Evolutionary conservation across 306 rosid genomes (phyloP).

Genomic region (Castanea sativa): DNA sequence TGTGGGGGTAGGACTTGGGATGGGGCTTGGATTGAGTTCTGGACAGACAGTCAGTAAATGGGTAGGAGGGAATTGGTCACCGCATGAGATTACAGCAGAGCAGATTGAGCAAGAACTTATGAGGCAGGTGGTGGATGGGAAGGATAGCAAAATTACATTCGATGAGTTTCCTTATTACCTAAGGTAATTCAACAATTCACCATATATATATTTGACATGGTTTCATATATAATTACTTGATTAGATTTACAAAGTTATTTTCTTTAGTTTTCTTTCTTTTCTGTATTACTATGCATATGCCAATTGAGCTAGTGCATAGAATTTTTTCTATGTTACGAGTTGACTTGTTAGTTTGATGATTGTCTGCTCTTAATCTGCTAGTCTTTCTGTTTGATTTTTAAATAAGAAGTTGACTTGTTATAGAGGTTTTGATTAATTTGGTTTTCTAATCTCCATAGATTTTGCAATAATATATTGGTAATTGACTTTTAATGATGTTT

Average conservation of each 20-base stretch:
- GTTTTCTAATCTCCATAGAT: neutral
- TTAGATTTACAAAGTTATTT: conserved; percentile 1
- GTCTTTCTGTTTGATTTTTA: neutral
- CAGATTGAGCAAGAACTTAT: conserved; percentile 70
- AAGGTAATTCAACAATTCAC: conserved; percentile 47
- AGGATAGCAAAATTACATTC: conserved; percentile 50
- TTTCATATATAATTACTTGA: neutral
- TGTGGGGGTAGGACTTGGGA: conserved; percentile 95
- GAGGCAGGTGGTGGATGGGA: conserved; percentile 63
- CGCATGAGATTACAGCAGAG: conserved; percentile 62
- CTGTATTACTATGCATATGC: neutral
- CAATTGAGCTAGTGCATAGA: conserved; percentile 4
- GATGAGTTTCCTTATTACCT: conserved; percentile 82
- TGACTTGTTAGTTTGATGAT: conserved; percentile 21
- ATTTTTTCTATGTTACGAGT: conserved; percentile 25
- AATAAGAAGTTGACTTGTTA: neutral
- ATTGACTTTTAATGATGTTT: neutral
- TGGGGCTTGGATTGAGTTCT: conserved; percentile 80
- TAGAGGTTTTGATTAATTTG: neutral
- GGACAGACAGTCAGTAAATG: conserved; percentile 77
- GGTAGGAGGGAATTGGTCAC: conserved; percentile 59
- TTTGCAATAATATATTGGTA: neutral
- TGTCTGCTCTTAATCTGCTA: conserved; percentile 20
- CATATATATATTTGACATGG: neutral
- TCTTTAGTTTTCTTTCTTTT: neutral